Evolutionary conservation across 139 green algal species (phyloP), one percentile per base, ranked within the genome.

Genomic region (Monoraphidium neglectum): DNA sequence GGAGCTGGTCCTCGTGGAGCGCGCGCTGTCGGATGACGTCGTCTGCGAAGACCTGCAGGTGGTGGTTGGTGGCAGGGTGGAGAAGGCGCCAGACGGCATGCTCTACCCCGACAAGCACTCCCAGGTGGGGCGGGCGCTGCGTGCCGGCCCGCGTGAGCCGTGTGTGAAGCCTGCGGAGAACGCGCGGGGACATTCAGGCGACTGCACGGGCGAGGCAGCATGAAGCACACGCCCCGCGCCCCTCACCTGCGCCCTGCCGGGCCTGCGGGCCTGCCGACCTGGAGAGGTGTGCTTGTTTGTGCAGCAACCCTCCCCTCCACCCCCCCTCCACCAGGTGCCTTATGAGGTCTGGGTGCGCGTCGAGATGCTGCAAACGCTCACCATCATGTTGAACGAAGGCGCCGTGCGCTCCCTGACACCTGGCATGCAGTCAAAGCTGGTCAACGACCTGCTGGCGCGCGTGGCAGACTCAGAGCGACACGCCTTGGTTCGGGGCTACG

Each of bases 321-420:
- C 56, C 26, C 26, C 56, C 26, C 56, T 15, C 8, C 8, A 30
- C 5, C 47, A 36, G 28, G 51, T 65, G 21, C 30, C 47, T 40
- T 80, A 70, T 49, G 74, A 80, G 65, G 64, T 62, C 1, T 80
- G 74, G 74, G 28, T 74, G 37, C 64, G 74, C 8, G 37, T 66
- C n/a, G 74, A 80, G 74, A 67, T 73, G 74, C 74, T 79, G 35
- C 63, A 72, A 21, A 57, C 54, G 28, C 74, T 80, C 36, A 18
- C 60, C 18, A 3, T 74, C 40, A 80, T 80, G 74, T n/a, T 80
- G 15, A 32, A 68, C 10, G 74, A 80, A 36, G 47, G 69, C 53
- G n/a, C 68, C 3, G 65, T 74, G 15, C 49, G 26, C 33, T 71
- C 53, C 21, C 63, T 79, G 51, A 63, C 60, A 47, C 74, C 74